Conservation (phyloP, 2,329 filamentous ascomycete genomes). For the Neofusicoccum cordaticola region DNA sequence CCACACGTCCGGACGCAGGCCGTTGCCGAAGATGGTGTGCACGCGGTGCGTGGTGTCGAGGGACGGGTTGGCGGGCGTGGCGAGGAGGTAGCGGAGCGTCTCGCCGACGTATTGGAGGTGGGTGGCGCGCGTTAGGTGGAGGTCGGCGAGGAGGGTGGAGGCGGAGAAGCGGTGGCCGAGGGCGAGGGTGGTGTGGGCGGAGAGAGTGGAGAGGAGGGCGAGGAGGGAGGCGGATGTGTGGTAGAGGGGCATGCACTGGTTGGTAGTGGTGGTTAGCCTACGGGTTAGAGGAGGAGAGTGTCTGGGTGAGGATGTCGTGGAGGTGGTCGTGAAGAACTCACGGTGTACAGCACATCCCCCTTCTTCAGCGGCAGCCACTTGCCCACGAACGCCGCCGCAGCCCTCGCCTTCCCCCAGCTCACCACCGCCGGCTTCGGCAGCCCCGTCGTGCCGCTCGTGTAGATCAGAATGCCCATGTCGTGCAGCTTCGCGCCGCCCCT, state of each 20-base stretch:
- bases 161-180: slow-evolving; percentile 67
- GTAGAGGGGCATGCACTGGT: slow-evolving; percentile 68
- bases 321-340: no score
- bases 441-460: slow-evolving; percentile 75
- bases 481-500: neutral
- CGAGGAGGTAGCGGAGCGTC: slow-evolving; percentile 70
- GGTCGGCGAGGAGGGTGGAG: slow-evolving; percentile 68
- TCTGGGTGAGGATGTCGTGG: no score
- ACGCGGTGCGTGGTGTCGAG: slow-evolving; percentile 60
- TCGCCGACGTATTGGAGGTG: slow-evolving; percentile 77
- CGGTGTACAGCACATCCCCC: slow-evolving; percentile 65
- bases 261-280: neutral
- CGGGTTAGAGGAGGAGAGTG: neutral
- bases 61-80: slow-evolving; percentile 58
- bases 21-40: slow-evolving; percentile 63
- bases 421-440: slow-evolving; percentile 65
- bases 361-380: slow-evolving; percentile 32
- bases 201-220: slow-evolving; percentile 51
- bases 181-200: slow-evolving; percentile 50
- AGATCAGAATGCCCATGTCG: slow-evolving; percentile 51
- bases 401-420: slow-evolving; percentile 38
- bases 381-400: slow-evolving; percentile 36
- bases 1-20: slow-evolving; percentile 68
- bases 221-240: slow-evolving; percentile 70
- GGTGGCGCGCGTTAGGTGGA: slow-evolving; percentile 65